Percentiles rank a stretch among this genome's conserved stretches.
phyloP scores from a whole-genome alignment of 176 grass and related monocot species.

The Hordeum vulgare region MorexV3_pseudomolecules_assembly NC_058524.1:591069592-591070091 shows the following conservation, averaged over 20 bases:
- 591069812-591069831: too few species aligned
- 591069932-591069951: not conserved
- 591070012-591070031: constrained; percentile 80
- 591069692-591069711: constrained; percentile 43
- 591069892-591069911: too few species aligned
- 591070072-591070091: too few species aligned
- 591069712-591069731: not conserved
- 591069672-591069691: constrained; percentile 76
- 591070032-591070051: too few species aligned
- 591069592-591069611: not conserved
- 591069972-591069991: constrained; percentile 27
- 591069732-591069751: not conserved
- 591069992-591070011: constrained; percentile 51
- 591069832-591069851: too few species aligned
- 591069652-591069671: constrained; percentile 86
- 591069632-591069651: constrained; percentile 84
- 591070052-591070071: too few species aligned
- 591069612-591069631: constrained; percentile 45
- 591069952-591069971: not conserved
- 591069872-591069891: too few species aligned
- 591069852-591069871: too few species aligned
- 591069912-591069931: not conserved
- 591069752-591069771: not conserved
- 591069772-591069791: not conserved
- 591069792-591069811: too few species aligned